A percentile compares a stretch with the other conserved stretches of the same genome.
Evolutionary conservation across 495 filamentous ascomycete species (phyloP).

Genomic region (Neurospora sp.): DNA sequence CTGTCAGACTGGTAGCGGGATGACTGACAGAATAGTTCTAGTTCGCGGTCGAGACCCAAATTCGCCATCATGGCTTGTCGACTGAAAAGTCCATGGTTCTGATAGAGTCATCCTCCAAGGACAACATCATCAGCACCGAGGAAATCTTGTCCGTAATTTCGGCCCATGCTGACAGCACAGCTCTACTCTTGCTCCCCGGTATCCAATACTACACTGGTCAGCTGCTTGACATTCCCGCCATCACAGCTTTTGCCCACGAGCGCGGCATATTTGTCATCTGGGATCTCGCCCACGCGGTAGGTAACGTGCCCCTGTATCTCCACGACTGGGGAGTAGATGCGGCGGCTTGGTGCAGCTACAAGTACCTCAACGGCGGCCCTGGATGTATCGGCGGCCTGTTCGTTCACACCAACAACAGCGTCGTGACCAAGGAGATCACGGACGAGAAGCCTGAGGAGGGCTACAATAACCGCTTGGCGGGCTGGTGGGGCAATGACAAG

Average conservation of each 20-base stretch:
- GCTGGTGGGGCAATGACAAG: conserved; percentile 88
- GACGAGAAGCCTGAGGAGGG: conserved; percentile 28
- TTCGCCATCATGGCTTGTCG: conserved; percentile 63
- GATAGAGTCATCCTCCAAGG: conserved; percentile 51
- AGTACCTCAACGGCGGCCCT: conserved; percentile 89
- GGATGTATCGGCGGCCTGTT: conserved; percentile 82
- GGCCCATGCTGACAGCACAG: conserved; percentile 63
- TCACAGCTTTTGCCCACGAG: conserved; percentile 70
- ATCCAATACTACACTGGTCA: conserved; percentile 96
- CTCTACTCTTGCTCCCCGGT: conserved; percentile 76
- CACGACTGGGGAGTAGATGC: conserved; percentile 96
- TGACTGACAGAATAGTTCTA: conserved; percentile 20
- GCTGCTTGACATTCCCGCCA: conserved; percentile 73
- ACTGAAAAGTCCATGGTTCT: conserved; percentile 64
- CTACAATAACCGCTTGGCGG: conserved; percentile 53
- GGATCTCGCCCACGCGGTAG: conserved; percentile 92
- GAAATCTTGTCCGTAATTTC: conserved; percentile 70
- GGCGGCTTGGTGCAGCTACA: conserved; percentile 95
- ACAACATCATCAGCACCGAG: conserved; percentile 52
- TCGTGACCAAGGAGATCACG: conserved; percentile 31
- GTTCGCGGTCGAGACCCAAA: conserved; percentile 85
- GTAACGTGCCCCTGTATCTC: conserved; percentile 74
- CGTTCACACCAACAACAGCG: conserved; percentile 68
- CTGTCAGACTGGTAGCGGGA: neutral
- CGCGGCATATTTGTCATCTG: conserved; percentile 76